These are phyloP conservation scores for Ogataea zsoltii DNA, from an alignment of 805 yeast species.

Conservation along the genomic window DNA sequence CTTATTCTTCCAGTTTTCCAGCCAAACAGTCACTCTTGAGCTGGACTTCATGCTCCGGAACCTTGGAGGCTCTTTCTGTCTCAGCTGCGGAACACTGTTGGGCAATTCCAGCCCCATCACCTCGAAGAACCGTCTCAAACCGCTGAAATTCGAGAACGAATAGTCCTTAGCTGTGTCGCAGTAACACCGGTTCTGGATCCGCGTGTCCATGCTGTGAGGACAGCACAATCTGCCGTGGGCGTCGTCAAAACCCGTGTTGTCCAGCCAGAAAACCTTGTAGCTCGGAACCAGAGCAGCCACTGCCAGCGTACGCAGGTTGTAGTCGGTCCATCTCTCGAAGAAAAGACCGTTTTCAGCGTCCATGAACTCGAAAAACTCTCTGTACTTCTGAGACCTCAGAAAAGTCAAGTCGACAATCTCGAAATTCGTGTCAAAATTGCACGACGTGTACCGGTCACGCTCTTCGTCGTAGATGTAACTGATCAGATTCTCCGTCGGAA, in stretches of 20 bases:
- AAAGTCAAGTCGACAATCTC: constrained; percentile 55
- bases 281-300: constrained; percentile 41
- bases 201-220: constrained; percentile 15
- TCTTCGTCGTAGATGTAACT: constrained; percentile 13
- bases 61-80: constrained; percentile 6
- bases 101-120: constrained; percentile 22
- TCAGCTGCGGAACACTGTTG: constrained; percentile 14
- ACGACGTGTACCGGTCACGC: constrained; percentile 25
- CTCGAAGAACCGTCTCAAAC: constrained; percentile 44
- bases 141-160: constrained; percentile 50
- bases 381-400: constrained; percentile 47
- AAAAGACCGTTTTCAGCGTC: constrained; percentile 54
- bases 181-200: constrained; percentile 22
- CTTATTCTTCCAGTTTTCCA: constrained; percentile 6
- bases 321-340: constrained; percentile 63
- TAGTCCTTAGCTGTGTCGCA: constrained; percentile 33
- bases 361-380: constrained; percentile 44
- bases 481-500: constrained; percentile 35
- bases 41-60: constrained; percentile 5
- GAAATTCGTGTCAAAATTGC: constrained; percentile 63
- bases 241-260: constrained; percentile 32
- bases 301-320: constrained; percentile 45
- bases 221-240: constrained; percentile 20
- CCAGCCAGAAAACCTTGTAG: constrained; percentile 53
- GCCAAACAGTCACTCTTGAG: not conserved